These are phyloP conservation scores for Oidiodendron maius DNA, from an alignment of 495 filamentous ascomycete genomes.

Conservation along the genomic window DNA sequence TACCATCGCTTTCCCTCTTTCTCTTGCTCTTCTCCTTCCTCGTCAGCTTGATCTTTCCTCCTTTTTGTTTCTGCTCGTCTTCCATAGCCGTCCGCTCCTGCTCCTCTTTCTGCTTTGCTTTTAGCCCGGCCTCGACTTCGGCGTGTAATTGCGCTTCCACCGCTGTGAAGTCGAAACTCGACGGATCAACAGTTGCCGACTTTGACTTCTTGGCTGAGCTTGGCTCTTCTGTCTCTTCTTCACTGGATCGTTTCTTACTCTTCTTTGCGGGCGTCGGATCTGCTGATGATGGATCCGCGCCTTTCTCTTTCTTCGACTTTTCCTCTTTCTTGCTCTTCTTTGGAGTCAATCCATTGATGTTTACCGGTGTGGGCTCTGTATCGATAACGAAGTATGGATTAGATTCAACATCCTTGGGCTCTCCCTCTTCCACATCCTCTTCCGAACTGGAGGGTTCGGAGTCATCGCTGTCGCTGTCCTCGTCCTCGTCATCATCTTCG, in stretches of 20 bases:
- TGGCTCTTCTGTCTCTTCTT: background rate
- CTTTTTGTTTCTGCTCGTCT: background rate
- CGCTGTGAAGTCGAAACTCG: conserved; percentile 17
- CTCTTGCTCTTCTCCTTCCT: conserved; percentile 9
- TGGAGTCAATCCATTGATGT: background rate
- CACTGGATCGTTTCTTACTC: background rate
- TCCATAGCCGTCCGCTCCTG: conserved; percentile 3
- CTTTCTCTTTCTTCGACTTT: conserved; percentile 2
- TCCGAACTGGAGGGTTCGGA: no score
- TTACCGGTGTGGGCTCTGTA: conserved; percentile 15
- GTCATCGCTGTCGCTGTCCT: no score
- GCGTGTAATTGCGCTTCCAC: conserved; percentile 14
- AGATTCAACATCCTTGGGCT: conserved; percentile 9
- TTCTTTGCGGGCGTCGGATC: background rate
- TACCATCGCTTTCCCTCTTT: background rate
- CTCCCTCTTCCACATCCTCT: background rate
- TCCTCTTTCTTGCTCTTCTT: conserved; percentile 12
- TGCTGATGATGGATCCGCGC: background rate
- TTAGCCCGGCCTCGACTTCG: conserved; percentile 13
- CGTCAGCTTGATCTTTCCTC: background rate
- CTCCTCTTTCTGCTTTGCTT: conserved; percentile 5
- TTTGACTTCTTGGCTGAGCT: conserved; percentile 9
- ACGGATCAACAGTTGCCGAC: background rate
- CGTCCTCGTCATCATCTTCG: no score
- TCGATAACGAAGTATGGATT: conserved; percentile 19